These are phyloP conservation scores for Eutrema japonicum DNA, from an alignment of 345 rosid species.

Conservation along the genomic window DNA sequence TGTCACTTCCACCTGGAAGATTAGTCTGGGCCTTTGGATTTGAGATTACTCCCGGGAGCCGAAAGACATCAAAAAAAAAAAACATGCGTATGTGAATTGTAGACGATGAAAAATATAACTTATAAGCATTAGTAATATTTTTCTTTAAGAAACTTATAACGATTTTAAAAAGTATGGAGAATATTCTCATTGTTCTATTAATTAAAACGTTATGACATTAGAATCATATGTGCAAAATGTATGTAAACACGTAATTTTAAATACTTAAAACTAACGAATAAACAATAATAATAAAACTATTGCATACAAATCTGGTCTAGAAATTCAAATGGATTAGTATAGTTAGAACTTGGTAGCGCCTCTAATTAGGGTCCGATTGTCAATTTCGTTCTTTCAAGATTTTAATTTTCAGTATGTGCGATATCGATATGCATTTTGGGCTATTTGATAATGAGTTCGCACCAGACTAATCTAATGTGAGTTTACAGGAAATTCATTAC, in stretches of 20 bases:
- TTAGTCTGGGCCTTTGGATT: too few relatives aligned
- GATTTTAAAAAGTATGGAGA: too few relatives aligned
- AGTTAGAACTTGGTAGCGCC: constrained; percentile 7
- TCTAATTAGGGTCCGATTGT: background rate
- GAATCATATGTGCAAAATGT: background rate
- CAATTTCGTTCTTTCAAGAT: constrained; percentile 1
- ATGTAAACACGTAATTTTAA: background rate
- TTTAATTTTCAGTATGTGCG: background rate
- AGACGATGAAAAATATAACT: too few relatives aligned
- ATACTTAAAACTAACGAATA: background rate
- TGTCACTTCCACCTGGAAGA: too few relatives aligned
- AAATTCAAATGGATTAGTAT: background rate
- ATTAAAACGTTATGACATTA: background rate
- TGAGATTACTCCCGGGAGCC: too few relatives aligned
- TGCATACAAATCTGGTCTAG: background rate
- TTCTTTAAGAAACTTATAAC: too few relatives aligned
- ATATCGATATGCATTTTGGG: background rate
- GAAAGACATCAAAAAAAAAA: too few relatives aligned
- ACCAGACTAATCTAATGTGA: constrained; percentile 2
- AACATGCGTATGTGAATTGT: too few relatives aligned
- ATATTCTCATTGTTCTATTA: background rate
- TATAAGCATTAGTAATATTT: too few relatives aligned
- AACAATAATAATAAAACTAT: background rate
- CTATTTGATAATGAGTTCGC: constrained; percentile 12
- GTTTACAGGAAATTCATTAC: background rate